phyloP scores from a whole-genome alignment of 202 grass and related monocot species.

The Setaria italica region DNA sequence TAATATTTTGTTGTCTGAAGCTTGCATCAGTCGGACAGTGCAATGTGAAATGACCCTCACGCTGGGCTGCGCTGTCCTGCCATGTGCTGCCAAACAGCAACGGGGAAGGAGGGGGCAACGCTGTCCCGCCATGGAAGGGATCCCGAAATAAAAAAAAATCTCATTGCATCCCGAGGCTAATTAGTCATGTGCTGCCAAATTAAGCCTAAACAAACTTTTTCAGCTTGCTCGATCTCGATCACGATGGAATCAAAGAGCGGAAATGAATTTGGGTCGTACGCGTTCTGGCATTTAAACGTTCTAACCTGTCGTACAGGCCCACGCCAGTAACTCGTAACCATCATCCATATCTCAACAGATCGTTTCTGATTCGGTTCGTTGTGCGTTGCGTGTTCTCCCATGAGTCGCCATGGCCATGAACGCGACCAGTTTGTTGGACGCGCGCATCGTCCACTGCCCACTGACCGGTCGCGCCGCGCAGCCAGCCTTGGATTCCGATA shows the following conservation, averaged over 20 bases:
- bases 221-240: not conserved
- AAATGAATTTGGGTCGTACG: not conserved
- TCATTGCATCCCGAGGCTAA: too few relatives aligned
- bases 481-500: not conserved
- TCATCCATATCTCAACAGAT: not conserved
- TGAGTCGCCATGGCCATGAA: not conserved
- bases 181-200: too few relatives aligned
- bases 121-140: too few relatives aligned
- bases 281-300: not conserved
- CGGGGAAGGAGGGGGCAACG: too few relatives aligned
- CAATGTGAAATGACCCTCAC: too few relatives aligned
- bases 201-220: not conserved
- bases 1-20: too few relatives aligned
- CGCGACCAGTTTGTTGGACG: not conserved
- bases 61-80: too few relatives aligned
- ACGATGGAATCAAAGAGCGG: not conserved
- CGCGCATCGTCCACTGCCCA: not conserved
- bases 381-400: not conserved
- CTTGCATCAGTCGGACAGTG: too few relatives aligned
- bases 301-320: slow-evolving; percentile 9
- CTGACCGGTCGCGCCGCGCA: not conserved
- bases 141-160: too few relatives aligned
- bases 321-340: not conserved
- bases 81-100: too few relatives aligned
- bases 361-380: not conserved